A percentile compares a stretch with the other conserved stretches of the same genome.
Evolutionary conservation across 371 early-diverging fungal genomes (phyloP).

Genomic region (Apophysomyces trapeziformis): DNA sequence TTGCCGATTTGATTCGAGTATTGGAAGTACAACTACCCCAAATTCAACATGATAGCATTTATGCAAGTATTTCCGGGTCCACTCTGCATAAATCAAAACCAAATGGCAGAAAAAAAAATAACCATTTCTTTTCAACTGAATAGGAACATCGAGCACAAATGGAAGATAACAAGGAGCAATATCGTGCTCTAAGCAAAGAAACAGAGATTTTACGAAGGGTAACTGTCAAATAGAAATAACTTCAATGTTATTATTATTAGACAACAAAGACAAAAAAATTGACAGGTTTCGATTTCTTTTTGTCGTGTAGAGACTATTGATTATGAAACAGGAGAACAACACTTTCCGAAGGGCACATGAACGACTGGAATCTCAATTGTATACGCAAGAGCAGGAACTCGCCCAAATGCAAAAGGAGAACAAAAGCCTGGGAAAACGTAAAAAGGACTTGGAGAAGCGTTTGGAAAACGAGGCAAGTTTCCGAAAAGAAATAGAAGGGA

Average conservation of each 20-base stretch:
- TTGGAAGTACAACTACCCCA: slow-evolving; percentile 26
- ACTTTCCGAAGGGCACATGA: slow-evolving; percentile 27
- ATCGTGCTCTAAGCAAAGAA: slow-evolving; percentile 22
- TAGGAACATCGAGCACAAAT: slow-evolving; percentile 28
- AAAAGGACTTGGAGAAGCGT: slow-evolving; percentile 31
- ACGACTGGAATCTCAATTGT: slow-evolving; percentile 33
- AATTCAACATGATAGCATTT: slow-evolving; percentile 22
- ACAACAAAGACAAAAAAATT: neutral
- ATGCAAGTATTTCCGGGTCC: slow-evolving; percentile 24
- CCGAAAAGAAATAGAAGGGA: slow-evolving; percentile 7
- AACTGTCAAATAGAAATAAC: neutral
- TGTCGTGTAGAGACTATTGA: slow-evolving; percentile 19
- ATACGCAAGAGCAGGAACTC: slow-evolving; percentile 30
- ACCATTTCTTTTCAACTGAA: neutral
- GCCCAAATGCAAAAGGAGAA: slow-evolving; percentile 25
- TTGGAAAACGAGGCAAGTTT: slow-evolving; percentile 31
- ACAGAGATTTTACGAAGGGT: slow-evolving; percentile 30
- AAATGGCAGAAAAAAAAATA: neutral
- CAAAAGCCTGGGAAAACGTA: slow-evolving; percentile 19
- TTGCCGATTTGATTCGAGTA: slow-evolving; percentile 20
- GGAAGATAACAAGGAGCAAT: slow-evolving; percentile 30
- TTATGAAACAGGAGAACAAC: slow-evolving; percentile 31
- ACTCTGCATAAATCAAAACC: neutral
- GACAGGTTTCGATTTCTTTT: neutral
- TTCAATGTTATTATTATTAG: neutral